Percentiles rank a stretch among this genome's conserved stretches.
Conservation (phyloP, 805 yeast genomes). For the Ogataea polymorpha region DNA sequence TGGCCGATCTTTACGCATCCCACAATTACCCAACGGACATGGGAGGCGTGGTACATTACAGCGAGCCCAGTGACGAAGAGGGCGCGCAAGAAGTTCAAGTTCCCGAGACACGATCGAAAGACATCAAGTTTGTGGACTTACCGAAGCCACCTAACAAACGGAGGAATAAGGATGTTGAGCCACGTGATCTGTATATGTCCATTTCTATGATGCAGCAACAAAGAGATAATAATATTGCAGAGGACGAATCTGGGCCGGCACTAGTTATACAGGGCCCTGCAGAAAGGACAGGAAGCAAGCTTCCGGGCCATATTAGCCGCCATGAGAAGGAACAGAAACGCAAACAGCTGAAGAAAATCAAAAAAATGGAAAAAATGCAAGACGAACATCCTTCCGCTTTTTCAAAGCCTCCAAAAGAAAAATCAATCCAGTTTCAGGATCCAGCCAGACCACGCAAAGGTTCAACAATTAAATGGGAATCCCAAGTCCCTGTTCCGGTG, state of each 20-base stretch:
- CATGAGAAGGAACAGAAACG: slow-evolving; percentile 20
- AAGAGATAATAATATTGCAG: slow-evolving; percentile 31
- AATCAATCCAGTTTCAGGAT: slow-evolving; percentile 21
- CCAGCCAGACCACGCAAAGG: slow-evolving; percentile 9
- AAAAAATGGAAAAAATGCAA: slow-evolving; percentile 12
- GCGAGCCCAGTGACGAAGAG: slow-evolving; percentile 43
- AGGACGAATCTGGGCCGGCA: slow-evolving; percentile 71
- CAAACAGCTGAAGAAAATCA: slow-evolving; percentile 21
- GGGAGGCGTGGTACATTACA: slow-evolving; percentile 30
- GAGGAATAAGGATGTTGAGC: slow-evolving; percentile 51
- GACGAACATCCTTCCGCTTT: not conserved
- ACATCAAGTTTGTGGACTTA: slow-evolving; percentile 57
- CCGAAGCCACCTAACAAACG: slow-evolving; percentile 49
- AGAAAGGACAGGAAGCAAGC: slow-evolving; percentile 48
- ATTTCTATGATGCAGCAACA: slow-evolving; percentile 72
- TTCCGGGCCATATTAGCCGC: slow-evolving; percentile 23
- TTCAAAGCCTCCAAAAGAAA: slow-evolving; percentile 6
- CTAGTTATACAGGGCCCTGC: slow-evolving; percentile 75
- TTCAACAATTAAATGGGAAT: not conserved
- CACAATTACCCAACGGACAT: slow-evolving; percentile 3
- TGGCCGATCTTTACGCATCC: slow-evolving; percentile 1
- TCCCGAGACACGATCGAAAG: slow-evolving; percentile 16
- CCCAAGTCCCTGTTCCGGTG: not conserved
- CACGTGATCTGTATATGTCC: slow-evolving; percentile 81
- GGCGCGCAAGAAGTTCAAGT: slow-evolving; percentile 4